Conservation (phyloP, 78 protist genomes). For the Capsaspora owczarzaki region DNA sequence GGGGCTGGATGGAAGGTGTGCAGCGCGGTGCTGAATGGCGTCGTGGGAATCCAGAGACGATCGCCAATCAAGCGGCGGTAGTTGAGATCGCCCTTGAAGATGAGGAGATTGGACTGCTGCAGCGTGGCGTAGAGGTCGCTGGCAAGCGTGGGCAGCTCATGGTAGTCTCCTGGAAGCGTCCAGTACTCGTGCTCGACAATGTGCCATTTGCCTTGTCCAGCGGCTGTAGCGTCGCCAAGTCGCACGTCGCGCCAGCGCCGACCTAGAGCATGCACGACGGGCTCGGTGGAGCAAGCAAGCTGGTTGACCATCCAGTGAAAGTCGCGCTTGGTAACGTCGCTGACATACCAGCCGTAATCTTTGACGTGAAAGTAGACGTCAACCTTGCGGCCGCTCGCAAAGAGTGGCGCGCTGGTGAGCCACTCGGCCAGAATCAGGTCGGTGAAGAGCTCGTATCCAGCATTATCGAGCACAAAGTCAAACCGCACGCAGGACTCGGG, state of each 20-base stretch:
- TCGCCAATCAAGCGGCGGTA: conserved; percentile 3
- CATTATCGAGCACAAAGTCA: conserved; percentile 7
- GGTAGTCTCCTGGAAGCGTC: neutral
- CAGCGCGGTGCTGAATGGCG: neutral
- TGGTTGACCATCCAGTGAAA: neutral
- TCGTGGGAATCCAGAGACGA: neutral
- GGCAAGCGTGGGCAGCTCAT: neutral
- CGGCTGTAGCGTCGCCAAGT: neutral
- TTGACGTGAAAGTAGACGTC: neutral
- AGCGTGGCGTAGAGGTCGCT: neutral
- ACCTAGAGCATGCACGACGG: neutral
- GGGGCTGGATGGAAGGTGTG: neutral
- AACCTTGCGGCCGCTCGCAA: neutral
- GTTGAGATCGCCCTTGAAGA: conserved; percentile 10
- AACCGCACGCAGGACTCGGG: no score
- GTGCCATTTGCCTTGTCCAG: neutral
- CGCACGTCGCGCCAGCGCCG: neutral
- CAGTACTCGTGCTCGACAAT: neutral
- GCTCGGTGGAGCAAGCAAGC: neutral
- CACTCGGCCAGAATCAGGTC: conserved; percentile 1
- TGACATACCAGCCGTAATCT: neutral
- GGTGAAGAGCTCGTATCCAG: neutral
- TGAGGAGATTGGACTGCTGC: neutral
- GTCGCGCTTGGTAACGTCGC: neutral
- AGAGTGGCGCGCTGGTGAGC: no score